A percentile compares a stretch with the other conserved stretches of the same genome.
Conservation (phyloP, 805 yeast species). For the Starmera caribaea region DNA sequence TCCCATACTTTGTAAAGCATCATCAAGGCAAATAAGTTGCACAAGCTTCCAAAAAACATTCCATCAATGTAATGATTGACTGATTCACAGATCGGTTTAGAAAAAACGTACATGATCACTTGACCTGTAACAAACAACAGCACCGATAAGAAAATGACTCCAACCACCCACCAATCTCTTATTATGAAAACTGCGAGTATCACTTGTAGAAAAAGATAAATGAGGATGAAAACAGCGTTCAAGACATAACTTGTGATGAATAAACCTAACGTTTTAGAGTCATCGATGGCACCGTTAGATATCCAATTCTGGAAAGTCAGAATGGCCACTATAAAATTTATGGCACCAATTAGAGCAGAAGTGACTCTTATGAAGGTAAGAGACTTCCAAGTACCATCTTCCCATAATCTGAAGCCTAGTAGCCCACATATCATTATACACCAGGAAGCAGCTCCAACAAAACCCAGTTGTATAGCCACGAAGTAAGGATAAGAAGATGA, state of each 20-base stretch:
- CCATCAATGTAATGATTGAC: constrained; percentile 89
- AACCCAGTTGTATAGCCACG: constrained; percentile 72
- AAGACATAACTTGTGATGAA: constrained; percentile 63
- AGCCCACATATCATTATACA: constrained; percentile 65
- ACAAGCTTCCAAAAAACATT: constrained; percentile 68
- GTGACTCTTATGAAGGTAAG: constrained; percentile 44
- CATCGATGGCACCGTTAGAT: constrained; percentile 30
- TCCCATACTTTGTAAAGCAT: constrained; percentile 97
- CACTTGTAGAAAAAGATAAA: constrained; percentile 60
- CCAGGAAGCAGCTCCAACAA: constrained; percentile 64
- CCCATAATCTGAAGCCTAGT: constrained; percentile 86
- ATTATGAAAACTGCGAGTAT: constrained; percentile 58
- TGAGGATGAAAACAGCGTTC: constrained; percentile 55
- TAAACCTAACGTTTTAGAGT: constrained; percentile 51
- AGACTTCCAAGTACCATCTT: constrained; percentile 74
- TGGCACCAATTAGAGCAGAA: constrained; percentile 47
- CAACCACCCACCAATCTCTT: constrained; percentile 79
- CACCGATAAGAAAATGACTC: constrained; percentile 65
- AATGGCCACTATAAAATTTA: constrained; percentile 58
- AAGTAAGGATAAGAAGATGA: constrained; percentile 68
- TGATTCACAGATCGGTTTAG: constrained; percentile 53
- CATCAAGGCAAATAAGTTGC: constrained; percentile 79
- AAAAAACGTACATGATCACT: constrained; percentile 60
- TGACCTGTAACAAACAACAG: constrained; percentile 80
- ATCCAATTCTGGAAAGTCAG: constrained; percentile 68